Conservation (phyloP, 768 basidiomycete species). For the Calocera cornea region DNA sequence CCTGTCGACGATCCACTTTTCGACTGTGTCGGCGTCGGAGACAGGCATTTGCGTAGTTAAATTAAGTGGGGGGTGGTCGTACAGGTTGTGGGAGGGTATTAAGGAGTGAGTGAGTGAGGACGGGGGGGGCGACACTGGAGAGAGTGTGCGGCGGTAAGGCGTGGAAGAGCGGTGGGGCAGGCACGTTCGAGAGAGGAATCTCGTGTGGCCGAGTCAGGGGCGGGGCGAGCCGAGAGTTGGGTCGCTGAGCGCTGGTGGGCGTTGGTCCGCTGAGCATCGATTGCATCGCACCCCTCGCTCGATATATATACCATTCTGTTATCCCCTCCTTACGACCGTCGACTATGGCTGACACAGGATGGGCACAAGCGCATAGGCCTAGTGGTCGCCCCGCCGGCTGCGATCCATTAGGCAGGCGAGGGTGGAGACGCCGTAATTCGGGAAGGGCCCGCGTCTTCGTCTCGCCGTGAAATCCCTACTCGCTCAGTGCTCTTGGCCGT, state of each 20-base stretch:
- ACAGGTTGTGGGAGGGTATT: slow-evolving; percentile 28
- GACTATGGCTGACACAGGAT: too few species aligned
- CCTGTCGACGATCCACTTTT: slow-evolving; percentile 65
- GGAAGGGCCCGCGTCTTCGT: neutral
- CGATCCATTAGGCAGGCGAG: neutral
- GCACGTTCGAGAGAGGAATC: slow-evolving; percentile 26
- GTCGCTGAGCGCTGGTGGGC: neutral
- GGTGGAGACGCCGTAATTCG: neutral
- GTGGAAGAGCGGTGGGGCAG: slow-evolving; percentile 14
- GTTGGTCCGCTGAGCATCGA: neutral
- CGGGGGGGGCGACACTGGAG: slow-evolving; percentile 13
- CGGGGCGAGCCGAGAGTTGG: neutral
- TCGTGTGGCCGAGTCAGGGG: slow-evolving; percentile 1
- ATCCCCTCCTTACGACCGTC: neutral
- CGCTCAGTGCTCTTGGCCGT: neutral
- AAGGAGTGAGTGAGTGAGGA: slow-evolving; percentile 9
- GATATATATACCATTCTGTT: neutral
- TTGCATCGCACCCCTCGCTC: neutral
- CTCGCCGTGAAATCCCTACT: neutral
- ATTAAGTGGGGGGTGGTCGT: slow-evolving; percentile 33
- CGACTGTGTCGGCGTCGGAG: slow-evolving; percentile 50
- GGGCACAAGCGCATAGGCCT: neutral
- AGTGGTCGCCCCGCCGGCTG: neutral
- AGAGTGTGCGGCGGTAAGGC: slow-evolving; percentile 9
- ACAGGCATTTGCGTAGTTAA: slow-evolving; percentile 23